Conservation (phyloP, 176 grass and related monocot species). For the Pontederia paniculata region DNA sequence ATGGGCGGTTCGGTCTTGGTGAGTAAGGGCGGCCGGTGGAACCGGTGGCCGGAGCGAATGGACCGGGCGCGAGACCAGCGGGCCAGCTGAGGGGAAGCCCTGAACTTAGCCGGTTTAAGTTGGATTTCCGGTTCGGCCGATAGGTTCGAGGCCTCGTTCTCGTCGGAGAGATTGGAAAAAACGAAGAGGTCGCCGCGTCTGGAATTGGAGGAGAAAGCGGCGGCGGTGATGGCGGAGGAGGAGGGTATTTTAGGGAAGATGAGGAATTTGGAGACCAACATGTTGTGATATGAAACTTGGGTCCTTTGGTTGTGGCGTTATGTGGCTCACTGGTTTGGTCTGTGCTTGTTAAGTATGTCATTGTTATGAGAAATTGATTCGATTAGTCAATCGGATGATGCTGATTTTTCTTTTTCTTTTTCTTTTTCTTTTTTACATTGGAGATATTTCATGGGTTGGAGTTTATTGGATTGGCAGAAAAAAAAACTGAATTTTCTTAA, state of each 20-base stretch:
- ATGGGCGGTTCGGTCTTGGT: neutral
- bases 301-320: too few species aligned
- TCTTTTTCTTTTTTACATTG: too few species aligned
- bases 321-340: too few species aligned
- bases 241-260: neutral
- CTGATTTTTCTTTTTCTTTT: too few species aligned
- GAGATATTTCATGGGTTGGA: too few species aligned
- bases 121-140: neutral
- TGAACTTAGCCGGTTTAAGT: neutral
- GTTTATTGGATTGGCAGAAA: too few species aligned
- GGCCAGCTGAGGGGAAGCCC: slow-evolving; percentile 35
- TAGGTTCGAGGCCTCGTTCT: slow-evolving; percentile 5
- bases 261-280: slow-evolving; percentile 3
- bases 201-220: neutral
- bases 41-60: slow-evolving; percentile 46
- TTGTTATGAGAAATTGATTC: too few species aligned
- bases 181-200: neutral
- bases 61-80: slow-evolving; percentile 64
- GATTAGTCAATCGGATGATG: too few species aligned
- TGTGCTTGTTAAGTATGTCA: too few species aligned
- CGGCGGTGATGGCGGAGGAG: neutral
- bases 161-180: slow-evolving; percentile 1
- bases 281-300: neutral
- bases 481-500: too few species aligned
- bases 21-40: slow-evolving; percentile 28